Evolutionary conservation across 495 filamentous ascomycete species (phyloP), one percentile per base, ranked within the genome.

Genomic region (Lindgomyces ingoldianus): DNA sequence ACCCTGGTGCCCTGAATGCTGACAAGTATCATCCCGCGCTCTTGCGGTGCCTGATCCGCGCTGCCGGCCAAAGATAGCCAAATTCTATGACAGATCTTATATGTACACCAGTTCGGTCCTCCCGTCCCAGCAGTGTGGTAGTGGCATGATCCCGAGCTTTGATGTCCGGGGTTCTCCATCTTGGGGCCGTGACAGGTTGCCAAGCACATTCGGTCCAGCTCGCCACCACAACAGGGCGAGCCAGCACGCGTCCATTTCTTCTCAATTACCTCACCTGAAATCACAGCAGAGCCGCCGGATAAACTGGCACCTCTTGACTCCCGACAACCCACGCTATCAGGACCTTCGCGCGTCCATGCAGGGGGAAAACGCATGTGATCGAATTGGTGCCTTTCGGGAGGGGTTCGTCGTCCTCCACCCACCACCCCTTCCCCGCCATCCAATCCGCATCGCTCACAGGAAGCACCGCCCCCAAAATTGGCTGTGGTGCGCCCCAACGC

Each of bases 1-100:
- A 47, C n/a, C 39, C 36, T 11, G 45, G 25, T 42, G 39, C 41
- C 54, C 44, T n/a, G 47, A 36, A 39, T 27, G 18, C 48, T 26
- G 57, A 33, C 41, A 62, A 51, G 51, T 36, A 67, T 57, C 64
- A 67, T 67, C 57, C 58, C 59, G 46, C 64, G 58, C 59, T 39
- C 26, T n/a, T n/a, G 26, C 51, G 30, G 52, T 63, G 45, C 65
- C 57, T 57, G 64, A 57, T 62, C 26, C 49, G 27, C 57, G 49
- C n/a, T 9, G 42, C 51, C 49, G 50, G 57, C 25, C 39, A 42
- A 49, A 67, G 49, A 67, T 67, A 67, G 63, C 19, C 57, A 50
- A 67, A 61, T 67, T 54, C 50, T 58, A 67, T 67, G 64, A 67
- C 57, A 57, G 33, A 39, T 39, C 33, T 39, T 14, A 6, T n/a